Evolutionary conservation across 345 rosid species (phyloP).

Genomic region (Eucalyptus leucophloia): DNA sequence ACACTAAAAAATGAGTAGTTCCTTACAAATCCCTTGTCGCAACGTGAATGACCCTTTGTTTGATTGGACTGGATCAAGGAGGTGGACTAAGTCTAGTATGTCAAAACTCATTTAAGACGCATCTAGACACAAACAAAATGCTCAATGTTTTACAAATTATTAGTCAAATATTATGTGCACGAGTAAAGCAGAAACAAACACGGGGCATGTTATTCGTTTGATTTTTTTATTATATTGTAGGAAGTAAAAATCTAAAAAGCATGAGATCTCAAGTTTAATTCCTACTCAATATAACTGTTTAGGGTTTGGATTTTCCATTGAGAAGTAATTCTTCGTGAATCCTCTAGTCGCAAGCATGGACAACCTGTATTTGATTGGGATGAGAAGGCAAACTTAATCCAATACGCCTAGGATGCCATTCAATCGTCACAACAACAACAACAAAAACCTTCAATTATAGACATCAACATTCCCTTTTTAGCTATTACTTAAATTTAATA

Average conservation of each 20-base stretch:
- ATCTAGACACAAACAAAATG: neutral
- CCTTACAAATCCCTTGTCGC: neutral
- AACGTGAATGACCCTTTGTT: rapidly evolving
- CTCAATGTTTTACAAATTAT: neutral
- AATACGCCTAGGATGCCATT: no score
- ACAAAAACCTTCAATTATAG: no score
- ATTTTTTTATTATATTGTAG: neutral
- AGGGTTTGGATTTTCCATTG: neutral
- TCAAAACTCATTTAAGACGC: no score
- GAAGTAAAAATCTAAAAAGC: neutral
- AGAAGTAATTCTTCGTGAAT: neutral
- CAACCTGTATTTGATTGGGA: neutral
- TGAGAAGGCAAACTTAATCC: neutral
- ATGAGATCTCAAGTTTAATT: neutral
- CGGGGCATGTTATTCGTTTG: neutral
- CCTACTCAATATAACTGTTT: neutral
- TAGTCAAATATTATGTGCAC: neutral
- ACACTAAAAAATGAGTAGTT: neutral
- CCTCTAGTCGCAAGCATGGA: neutral
- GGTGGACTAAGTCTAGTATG: neutral
- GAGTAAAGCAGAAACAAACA: neutral
- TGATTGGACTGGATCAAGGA: neutral
- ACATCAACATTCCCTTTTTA: rapidly evolving
- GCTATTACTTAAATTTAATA: no score
- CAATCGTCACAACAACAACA: no score